Conservation (phyloP, 176 grass and related monocot species). For the Saccharum officinarum region DNA sequence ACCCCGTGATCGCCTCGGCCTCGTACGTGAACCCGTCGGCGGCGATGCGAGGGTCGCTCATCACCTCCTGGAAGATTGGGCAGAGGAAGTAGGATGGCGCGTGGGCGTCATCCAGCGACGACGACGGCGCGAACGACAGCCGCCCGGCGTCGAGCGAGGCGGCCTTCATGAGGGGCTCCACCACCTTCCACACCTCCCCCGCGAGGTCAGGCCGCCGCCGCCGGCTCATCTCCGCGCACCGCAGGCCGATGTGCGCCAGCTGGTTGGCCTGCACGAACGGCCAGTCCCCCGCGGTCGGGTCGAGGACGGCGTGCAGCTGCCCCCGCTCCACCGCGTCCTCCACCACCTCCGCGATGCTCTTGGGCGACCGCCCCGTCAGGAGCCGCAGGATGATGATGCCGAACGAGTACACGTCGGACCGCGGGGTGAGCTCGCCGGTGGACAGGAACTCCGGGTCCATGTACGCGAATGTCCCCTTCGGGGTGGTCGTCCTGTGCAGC, state of each 20-base stretch:
- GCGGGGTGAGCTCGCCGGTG: constrained; percentile 43
- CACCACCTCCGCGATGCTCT: constrained; percentile 35
- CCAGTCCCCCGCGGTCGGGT: constrained; percentile 46
- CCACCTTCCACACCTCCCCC: constrained; percentile 40
- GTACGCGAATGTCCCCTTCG: constrained; percentile 46
- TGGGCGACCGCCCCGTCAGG: constrained; percentile 39
- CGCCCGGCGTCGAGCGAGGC: constrained; percentile 19
- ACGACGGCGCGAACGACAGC: neutral
- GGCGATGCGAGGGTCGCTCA: constrained; percentile 56
- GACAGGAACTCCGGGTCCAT: constrained; percentile 50
- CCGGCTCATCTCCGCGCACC: constrained; percentile 39
- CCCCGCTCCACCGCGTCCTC: constrained; percentile 42
- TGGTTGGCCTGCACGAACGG: constrained; percentile 47
- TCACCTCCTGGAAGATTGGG: constrained; percentile 55
- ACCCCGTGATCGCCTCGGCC: constrained; percentile 56
- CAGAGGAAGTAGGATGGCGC: constrained; percentile 40
- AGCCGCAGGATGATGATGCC: constrained; percentile 55
- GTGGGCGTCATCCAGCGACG: constrained; percentile 1
- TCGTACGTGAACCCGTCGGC: constrained; percentile 72
- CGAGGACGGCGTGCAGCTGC: constrained; percentile 35
- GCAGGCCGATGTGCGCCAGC: constrained; percentile 42
- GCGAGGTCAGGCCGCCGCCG: constrained; percentile 45
- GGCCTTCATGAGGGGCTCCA: constrained; percentile 42
- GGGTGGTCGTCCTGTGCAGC: constrained; percentile 16
- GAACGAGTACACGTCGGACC: constrained; percentile 53